These are phyloP conservation scores for Thelephora aurantiotincta DNA, from an alignment of 768 basidiomycete genomes.

Conservation along the genomic window DNA sequence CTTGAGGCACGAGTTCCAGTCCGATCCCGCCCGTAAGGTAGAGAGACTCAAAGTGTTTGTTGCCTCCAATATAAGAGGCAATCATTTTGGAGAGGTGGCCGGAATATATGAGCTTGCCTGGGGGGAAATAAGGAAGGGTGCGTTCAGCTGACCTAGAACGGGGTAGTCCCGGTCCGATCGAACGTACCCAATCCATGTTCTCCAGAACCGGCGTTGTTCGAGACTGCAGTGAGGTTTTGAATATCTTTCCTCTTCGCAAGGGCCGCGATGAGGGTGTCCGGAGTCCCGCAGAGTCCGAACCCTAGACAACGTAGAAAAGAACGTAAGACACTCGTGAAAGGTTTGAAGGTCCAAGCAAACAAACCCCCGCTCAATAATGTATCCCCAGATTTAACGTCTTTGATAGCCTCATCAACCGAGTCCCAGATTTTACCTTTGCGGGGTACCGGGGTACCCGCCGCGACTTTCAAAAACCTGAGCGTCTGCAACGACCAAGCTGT, in stretches of 20 bases:
- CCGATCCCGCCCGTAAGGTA: conserved; percentile 75
- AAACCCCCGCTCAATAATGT: conserved; percentile 70
- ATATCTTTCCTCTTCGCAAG: conserved; percentile 63
- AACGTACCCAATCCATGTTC: conserved; percentile 54
- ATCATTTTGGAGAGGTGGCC: conserved; percentile 75
- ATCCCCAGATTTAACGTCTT: conserved; percentile 70
- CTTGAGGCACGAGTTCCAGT: conserved; percentile 84
- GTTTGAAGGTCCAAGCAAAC: conserved; percentile 9
- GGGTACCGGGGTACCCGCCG: conserved; percentile 16
- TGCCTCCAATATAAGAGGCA: conserved; percentile 79
- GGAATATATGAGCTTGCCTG: conserved; percentile 61
- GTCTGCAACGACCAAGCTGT: background rate
- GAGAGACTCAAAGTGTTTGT: conserved; percentile 73
- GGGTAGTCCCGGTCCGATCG: background rate
- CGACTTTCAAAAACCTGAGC: conserved; percentile 1
- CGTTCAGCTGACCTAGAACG: background rate
- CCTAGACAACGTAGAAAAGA: conserved; percentile 33
- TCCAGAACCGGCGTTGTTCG: conserved; percentile 74
- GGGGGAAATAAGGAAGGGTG: background rate
- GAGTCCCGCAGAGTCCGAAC: conserved; percentile 82
- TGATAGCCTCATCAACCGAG: conserved; percentile 72
- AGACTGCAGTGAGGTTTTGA: conserved; percentile 64
- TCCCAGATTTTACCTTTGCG: conserved; percentile 57
- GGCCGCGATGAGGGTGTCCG: conserved; percentile 77
- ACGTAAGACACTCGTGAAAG: background rate